phyloP scores from a whole-genome alignment of 2,329 filamentous ascomycete genomes.

The Aureobasidium sp. region DNA sequence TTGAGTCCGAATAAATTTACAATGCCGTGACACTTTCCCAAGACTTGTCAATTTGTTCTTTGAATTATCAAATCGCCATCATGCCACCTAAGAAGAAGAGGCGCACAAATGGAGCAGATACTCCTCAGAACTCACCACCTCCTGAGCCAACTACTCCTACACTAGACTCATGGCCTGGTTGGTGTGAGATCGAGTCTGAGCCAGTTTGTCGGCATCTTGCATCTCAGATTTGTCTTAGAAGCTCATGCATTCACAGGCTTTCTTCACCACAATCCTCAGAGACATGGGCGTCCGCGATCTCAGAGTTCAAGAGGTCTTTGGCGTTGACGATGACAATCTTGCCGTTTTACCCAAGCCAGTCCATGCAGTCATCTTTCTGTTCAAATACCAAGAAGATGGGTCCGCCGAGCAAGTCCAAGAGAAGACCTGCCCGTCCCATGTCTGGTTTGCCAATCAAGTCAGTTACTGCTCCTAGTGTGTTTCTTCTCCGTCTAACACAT shows the following conservation, averaged over 20 bases:
- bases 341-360: conserved; percentile 61
- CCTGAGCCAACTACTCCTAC: conserved; percentile 45
- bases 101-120: conserved; percentile 20
- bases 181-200: conserved; percentile 83
- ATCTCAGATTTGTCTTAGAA: not conserved
- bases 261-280: conserved; percentile 74
- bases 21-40: not conserved
- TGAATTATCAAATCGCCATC: not conserved
- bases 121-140: conserved; percentile 31
- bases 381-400: conserved; percentile 55
- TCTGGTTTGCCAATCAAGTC: conserved; percentile 96
- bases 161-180: conserved; percentile 59
- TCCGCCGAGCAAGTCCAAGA: conserved; percentile 43
- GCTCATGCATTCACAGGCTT: not conserved
- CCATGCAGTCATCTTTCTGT: conserved; percentile 84
- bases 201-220: conserved; percentile 51
- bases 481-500: conserved; percentile 1
- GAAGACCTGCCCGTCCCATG: conserved; percentile 49
- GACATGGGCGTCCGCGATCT: conserved; percentile 69
- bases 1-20: not conserved
- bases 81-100: conserved; percentile 20
- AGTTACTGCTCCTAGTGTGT: conserved; percentile 17
- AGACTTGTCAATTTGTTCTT: too few relatives aligned
- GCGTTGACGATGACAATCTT: conserved; percentile 60
- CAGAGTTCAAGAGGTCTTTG: conserved; percentile 69